phyloP scores from a whole-genome alignment of 2,329 filamentous ascomycete species.

The Apiospora koreana region DNA sequence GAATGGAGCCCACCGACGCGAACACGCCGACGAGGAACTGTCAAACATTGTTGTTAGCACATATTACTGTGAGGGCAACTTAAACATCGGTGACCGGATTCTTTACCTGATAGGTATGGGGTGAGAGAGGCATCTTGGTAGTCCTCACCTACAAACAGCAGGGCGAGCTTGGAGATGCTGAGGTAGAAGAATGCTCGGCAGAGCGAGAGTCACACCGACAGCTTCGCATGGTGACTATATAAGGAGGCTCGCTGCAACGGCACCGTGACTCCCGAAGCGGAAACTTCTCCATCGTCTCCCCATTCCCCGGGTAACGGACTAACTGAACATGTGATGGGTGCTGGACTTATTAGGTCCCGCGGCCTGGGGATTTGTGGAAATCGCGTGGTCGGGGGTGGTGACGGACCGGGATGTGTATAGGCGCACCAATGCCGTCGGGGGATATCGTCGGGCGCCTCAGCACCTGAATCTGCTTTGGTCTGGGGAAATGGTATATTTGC shows the following conservation, averaged over 20 bases:
- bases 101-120: conserved; percentile 18
- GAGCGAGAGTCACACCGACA: not conserved
- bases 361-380: not conserved
- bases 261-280: not conserved
- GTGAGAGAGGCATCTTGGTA: conserved; percentile 15
- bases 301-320: conserved; percentile 4
- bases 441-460: not conserved
- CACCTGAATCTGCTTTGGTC: not conserved
- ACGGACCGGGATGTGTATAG: not conserved
- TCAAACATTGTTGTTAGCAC: not conserved
- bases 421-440: not conserved
- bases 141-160: not conserved
- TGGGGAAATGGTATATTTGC: not conserved
- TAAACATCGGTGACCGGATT: not conserved
- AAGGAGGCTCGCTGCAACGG: not conserved
- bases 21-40: conserved; percentile 56
- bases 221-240: not conserved
- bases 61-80: not conserved
- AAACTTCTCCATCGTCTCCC: not conserved
- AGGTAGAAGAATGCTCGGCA: not conserved
- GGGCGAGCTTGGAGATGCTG: not conserved
- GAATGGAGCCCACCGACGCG: conserved; percentile 55
- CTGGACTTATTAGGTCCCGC: not conserved
- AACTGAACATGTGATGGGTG: not conserved
- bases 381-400: not conserved